These are phyloP conservation scores for Sisymbrium altissimum DNA, from an alignment of 345 rosid genomes.

Conservation along the genomic window DNA sequence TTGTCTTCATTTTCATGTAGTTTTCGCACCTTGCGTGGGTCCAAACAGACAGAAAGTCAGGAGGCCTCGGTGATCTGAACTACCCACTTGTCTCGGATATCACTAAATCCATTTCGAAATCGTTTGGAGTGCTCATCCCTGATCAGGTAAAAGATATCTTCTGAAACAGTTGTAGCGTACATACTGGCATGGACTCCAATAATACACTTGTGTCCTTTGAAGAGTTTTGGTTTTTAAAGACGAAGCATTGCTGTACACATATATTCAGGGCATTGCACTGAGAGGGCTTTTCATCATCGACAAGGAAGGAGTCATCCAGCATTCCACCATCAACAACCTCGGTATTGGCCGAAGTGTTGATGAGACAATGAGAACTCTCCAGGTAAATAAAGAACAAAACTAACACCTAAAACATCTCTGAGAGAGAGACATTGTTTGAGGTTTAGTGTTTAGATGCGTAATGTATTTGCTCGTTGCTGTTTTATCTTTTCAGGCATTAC, in stretches of 20 bases:
- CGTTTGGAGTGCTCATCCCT: constrained; percentile 72
- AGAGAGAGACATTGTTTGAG: background rate
- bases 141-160: constrained; percentile 56
- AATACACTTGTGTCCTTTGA: constrained; percentile 2
- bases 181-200: background rate
- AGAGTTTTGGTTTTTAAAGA: background rate
- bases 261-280: constrained; percentile 68
- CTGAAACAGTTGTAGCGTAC: background rate
- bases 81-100: constrained; percentile 77
- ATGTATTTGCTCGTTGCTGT: background rate
- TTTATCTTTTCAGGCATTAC: constrained; percentile 60
- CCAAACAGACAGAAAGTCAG: constrained; percentile 84
- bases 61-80: constrained; percentile 89
- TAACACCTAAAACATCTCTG: background rate
- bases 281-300: constrained; percentile 91
- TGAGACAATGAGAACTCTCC: constrained; percentile 91
- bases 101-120: constrained; percentile 75
- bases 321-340: constrained; percentile 91
- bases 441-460: background rate
- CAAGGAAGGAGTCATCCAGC: constrained; percentile 86
- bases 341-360: constrained; percentile 87
- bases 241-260: background rate
- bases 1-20: constrained; percentile 34
- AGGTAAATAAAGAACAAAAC: constrained; percentile 42
- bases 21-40: constrained; percentile 92